These are phyloP conservation scores for Cyanidiococcus yangmingshanensis DNA, from an alignment of 23 red algal genomes.

Conservation along the genomic window DNA sequence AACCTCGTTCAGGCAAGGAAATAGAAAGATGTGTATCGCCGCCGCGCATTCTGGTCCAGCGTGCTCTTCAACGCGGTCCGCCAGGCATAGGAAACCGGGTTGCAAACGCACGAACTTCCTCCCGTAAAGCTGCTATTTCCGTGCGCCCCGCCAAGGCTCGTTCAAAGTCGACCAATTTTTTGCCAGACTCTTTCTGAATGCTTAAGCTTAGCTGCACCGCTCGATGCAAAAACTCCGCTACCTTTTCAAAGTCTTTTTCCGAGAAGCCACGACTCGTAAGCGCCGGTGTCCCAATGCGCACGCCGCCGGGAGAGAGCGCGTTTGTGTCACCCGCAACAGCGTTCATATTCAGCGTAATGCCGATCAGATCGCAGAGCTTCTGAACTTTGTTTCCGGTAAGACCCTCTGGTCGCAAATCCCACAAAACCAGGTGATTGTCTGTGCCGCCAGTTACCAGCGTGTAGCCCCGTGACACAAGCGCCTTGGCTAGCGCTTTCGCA, in stretches of 20 bases:
- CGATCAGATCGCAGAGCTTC: conserved; percentile 73
- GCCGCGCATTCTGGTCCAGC: too few species aligned
- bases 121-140: background rate
- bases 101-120: background rate
- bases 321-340: conserved; percentile 82
- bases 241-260: conserved; percentile 81
- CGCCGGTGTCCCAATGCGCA: conserved; percentile 83
- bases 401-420: conserved; percentile 68
- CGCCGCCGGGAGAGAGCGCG: conserved; percentile 81
- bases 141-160: conserved; percentile 20
- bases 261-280: conserved; percentile 75
- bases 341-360: conserved; percentile 96
- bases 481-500: conserved; percentile 55
- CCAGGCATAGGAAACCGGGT: conserved; percentile 7
- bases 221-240: conserved; percentile 69
- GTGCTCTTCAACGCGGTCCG: background rate
- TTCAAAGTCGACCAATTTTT: conserved; percentile 75
- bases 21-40: too few species aligned
- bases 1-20: too few species aligned
- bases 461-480: conserved; percentile 57
- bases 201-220: conserved; percentile 50
- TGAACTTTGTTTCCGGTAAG: conserved; percentile 77
- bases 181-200: conserved; percentile 53
- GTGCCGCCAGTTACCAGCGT: conserved; percentile 91
- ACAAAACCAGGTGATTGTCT: conserved; percentile 92